phyloP scores from a whole-genome alignment of 208 protist genomes.

The Acanthamoeba sp. region DNA sequence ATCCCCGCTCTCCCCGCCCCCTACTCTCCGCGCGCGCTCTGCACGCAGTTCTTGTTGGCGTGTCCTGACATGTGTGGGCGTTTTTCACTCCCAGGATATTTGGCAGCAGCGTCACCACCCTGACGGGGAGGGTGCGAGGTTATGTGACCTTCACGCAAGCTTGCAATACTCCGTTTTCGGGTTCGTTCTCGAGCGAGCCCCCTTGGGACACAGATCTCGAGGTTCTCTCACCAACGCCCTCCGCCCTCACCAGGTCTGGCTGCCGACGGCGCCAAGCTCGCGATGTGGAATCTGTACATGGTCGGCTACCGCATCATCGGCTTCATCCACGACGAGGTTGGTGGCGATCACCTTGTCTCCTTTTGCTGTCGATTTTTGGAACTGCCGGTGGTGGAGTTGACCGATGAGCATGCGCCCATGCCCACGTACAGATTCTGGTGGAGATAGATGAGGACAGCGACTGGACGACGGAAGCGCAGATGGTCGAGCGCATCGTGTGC shows the following conservation, averaged over 20 bases:
- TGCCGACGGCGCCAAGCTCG: constrained; percentile 63
- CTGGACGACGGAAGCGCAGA: not conserved
- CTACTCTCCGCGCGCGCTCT: not conserved
- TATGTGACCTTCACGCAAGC: constrained; percentile 68
- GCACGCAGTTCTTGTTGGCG: too few species aligned
- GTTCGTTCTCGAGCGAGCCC: constrained; percentile 5
- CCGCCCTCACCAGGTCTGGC: not conserved
- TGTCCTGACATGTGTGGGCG: not conserved
- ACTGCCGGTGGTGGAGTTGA: too few species aligned
- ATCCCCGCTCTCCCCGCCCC: not conserved
- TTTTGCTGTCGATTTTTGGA: not conserved
- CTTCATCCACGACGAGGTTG: constrained; percentile 67
- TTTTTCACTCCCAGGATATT: not conserved
- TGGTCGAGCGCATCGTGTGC: constrained; percentile 28
- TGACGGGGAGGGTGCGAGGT: constrained; percentile 41
- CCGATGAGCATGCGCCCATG: not conserved
- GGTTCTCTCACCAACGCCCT: not conserved
- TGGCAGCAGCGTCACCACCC: not conserved
- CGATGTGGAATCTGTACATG: constrained; percentile 54
- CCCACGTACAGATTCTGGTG: not conserved
- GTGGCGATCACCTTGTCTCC: not conserved
- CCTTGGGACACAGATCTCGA: too few species aligned
- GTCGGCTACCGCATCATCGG: constrained; percentile 60
- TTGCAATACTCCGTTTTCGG: constrained; percentile 60
- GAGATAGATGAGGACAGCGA: constrained; percentile 27